Evolutionary conservation across 2,329 filamentous ascomycete species (phyloP), one percentile per base, ranked within the genome.

Genomic region (Colletotrichum australisinense): DNA sequence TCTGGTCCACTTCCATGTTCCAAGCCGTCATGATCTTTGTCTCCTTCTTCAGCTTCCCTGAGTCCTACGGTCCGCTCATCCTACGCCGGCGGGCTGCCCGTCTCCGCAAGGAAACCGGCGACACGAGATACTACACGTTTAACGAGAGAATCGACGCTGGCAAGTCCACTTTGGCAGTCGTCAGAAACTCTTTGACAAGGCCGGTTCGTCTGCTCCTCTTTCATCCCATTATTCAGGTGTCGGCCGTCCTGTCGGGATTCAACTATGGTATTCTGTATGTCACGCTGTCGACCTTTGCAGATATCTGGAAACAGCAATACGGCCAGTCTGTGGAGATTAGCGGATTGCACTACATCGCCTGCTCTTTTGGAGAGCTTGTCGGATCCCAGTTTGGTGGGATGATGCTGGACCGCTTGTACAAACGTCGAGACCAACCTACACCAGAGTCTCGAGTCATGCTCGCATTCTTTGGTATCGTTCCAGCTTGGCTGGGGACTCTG

Each of bases 191-290:
- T 2, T 76, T 91, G 57, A 81, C 86, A 16, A 85, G 91, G 0
- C 91, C 91, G 0, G 84, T 91, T 63, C 85, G 86, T 1, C 83
- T 93, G 2, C 81, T 93, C 1, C 75, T 78, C 16, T 90, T 89
- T 1, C 90, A 92, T 67, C 88, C 89, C 12, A 91, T 92, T 72
- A 86, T 93, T 32, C 89, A 91, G 76, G 83, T 88, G 26, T 78
- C 89, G 0, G 85, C 89, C 1, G 60, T 88, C 19, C 88, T 91
- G 77, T 86, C 87, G 76, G 91, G 87, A 1, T 88, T 90, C 74
- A 81, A 88, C n/a, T 92, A 92, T 74, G 91, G 91, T 0, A 79
- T 91, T 1, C 87, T 92, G 78, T 93, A 93, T 70, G 87, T 93
- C 24, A 85, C 91, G 38, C 85, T 93, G 1, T 88, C 89, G 0